Base-by-base conservation (phyloP, 495 filamentous ascomycete genomes). In the Choiromyces venosus region DNA sequence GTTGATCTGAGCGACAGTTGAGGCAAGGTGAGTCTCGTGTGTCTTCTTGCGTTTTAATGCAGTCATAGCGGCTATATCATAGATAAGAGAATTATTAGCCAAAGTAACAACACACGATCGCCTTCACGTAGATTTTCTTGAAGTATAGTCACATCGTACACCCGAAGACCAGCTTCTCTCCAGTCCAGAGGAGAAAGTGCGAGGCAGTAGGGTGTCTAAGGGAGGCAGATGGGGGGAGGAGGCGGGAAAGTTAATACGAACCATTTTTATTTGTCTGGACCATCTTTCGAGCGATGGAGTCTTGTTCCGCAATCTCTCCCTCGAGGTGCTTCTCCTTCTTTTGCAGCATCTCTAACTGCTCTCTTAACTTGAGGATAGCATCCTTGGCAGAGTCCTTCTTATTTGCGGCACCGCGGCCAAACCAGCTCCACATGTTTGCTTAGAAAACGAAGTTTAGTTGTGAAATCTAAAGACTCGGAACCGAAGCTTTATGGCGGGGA, bases 21-120 rank as follows among this genome's bases (percentile, higher is more conserved):
- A 92, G 72, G 95, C 91, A 65, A 97, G 88, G 73, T 92, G 91
- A 85, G 93, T 91, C 82, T 96, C 92, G 81, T 93, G 92, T 75
- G 87, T 85, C 88, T 99, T 97, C 88, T 98, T 99, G 79, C 95
- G 89, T 85, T 92, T 89, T 61, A 98, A 86, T n/a, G 95, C 95
- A 74, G 89, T 88, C 84, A 94, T 93, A 56, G 95, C 95, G 80
- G 89, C 95, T 98, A 77, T 84, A 65, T 64, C 21, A 44, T 36
- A 69, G 37, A 65, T 16, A 64, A 36, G 36, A 71, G 36, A 40
- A 19, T 21, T 68, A 73, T 77, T 70, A 83, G 81, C 65, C 39
- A 35, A 73, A 66, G 66, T 70, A 65, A 66, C 75, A 38, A 75
- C 65, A 71, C 68, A 42, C 40, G 66, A 36, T 64, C 67, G 61